Evolutionary conservation across 1,284 basidiomycete genomes (phyloP).

Genomic region (Exobasidium rhododendri): DNA sequence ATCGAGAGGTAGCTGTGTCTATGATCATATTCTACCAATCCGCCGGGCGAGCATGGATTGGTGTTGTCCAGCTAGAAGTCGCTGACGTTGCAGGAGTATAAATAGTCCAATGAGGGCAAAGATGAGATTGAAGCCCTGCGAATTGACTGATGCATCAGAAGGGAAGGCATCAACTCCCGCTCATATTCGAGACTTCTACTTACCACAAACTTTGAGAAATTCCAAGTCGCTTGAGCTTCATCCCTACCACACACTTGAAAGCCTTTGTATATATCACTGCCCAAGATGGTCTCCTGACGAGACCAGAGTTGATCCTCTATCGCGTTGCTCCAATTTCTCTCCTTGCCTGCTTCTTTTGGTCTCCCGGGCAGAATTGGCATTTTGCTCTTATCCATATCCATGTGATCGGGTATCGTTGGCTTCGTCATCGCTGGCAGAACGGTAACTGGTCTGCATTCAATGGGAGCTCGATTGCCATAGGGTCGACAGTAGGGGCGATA

Average conservation of each 20-base stretch:
- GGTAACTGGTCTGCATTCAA: slow-evolving; percentile 2
- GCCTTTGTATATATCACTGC: slow-evolving; percentile 8
- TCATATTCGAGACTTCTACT: too few relatives aligned
- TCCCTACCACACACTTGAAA: slow-evolving; percentile 8
- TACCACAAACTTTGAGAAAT: slow-evolving; percentile 6
- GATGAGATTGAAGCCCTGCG: slow-evolving; percentile 5
- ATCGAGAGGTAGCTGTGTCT: too few relatives aligned
- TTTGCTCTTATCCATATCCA: neutral
- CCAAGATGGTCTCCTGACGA: neutral
- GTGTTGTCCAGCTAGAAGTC: slow-evolving; percentile 6
- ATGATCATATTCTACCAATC: slow-evolving; percentile 2
- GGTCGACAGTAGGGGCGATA: slow-evolving; percentile 8
- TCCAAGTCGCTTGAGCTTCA: neutral
- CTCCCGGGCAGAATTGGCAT: too few relatives aligned
- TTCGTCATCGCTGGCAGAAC: neutral
- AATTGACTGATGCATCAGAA: too few relatives aligned
- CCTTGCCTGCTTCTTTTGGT: neutral
- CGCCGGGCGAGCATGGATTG: slow-evolving; percentile 7
- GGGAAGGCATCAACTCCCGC: too few relatives aligned
- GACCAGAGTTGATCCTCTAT: neutral
- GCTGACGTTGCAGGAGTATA: slow-evolving; percentile 5
- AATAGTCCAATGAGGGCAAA: slow-evolving; percentile 3
- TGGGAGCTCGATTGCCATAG: slow-evolving; percentile 8
- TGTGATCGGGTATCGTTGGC: neutral
- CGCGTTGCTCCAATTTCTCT: too few relatives aligned